Base-by-base conservation (phyloP, 2,329 filamentous ascomycete genomes). In the Pyrenophora teres region DNA sequence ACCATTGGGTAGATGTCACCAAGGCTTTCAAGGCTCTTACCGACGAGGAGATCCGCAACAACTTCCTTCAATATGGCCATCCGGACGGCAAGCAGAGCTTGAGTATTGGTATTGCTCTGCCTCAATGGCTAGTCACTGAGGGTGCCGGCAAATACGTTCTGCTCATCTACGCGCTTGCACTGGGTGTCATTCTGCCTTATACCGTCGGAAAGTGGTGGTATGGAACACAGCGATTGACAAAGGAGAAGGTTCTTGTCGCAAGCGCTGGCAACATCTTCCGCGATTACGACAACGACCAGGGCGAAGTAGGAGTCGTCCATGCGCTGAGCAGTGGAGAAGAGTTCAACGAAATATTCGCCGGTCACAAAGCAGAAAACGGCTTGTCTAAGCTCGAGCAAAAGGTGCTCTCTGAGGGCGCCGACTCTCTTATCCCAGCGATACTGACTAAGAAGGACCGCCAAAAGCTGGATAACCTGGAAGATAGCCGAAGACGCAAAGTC, bases 201-300 rank as follows among this genome's bases (percentile, higher is more conserved):
- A 80, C 94, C 40, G 93, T 99, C 49, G 94, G 94, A 40, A 92
- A 89, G 52, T 99, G 94, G 94, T 99, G 94, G 94, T 99, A 99
- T 72, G 94, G 95, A 54, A 95, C 91, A 30, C 93, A 96, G 75
- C 85, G 87, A 65, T 85, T 90, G 75, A 97, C 94, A 32, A 95
- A 93, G 77, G 95, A 99, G 75, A 91, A 90, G 63, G 89, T 97
- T 21, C 81, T 96, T 48, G 88, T 97, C 71, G 90, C 94, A 71
- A 97, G 90, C 74, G 92, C 95, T 63, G 95, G 95, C 74, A 92
- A 91, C 61, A 83, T 99, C 52, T 97, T 99, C 83, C 88, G 87
- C 64, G 91, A 96, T 69, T 99, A 95, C 76, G 86, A 90, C 59
- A 92, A 96, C 47, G 84, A 86, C 57, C 88, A 94, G 58, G 86